These are phyloP conservation scores for Diplodia corticola DNA, from an alignment of 2,329 filamentous ascomycete species.

Conservation along the genomic window DNA sequence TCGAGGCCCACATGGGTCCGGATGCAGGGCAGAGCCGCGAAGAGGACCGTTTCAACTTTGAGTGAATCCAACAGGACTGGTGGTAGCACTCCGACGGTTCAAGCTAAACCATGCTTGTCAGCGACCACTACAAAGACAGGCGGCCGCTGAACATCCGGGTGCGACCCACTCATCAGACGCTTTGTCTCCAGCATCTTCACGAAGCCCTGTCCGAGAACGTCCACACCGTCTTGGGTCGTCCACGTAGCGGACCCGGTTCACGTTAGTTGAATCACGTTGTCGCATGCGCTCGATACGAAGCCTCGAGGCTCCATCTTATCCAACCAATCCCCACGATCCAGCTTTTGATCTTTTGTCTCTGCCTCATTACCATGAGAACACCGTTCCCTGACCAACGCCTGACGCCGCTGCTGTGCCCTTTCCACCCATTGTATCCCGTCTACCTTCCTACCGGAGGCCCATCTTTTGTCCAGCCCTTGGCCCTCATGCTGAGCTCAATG, in stretches of 20 bases:
- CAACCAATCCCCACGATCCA: not conserved
- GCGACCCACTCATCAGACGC: not conserved
- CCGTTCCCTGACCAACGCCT: slow-evolving; percentile 12
- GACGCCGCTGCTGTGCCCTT: slow-evolving; percentile 10
- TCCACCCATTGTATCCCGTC: not conserved
- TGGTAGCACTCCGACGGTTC: not conserved
- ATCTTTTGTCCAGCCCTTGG: slow-evolving; percentile 78
- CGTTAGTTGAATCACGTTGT: not conserved
- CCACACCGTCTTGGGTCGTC: not conserved
- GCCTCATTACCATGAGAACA: not conserved
- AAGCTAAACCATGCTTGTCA: not conserved
- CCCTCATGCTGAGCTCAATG: slow-evolving; percentile 84
- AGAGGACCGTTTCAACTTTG: not conserved
- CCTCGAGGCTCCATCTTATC: too few relatives aligned
- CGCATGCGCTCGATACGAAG: not conserved
- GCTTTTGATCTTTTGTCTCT: slow-evolving; percentile 1
- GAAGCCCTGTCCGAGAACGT: not conserved
- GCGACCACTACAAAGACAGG: slow-evolving; percentile 1
- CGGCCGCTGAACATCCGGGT: not conserved
- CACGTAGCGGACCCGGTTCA: too few relatives aligned
- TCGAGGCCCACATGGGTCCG: not conserved
- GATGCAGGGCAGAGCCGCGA: not conserved
- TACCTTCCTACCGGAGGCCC: slow-evolving; percentile 37
- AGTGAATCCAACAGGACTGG: not conserved
- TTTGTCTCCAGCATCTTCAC: not conserved